These are phyloP conservation scores for Funneliformis caledonium DNA, from an alignment of 371 early-diverging fungal species.

Conservation along the genomic window DNA sequence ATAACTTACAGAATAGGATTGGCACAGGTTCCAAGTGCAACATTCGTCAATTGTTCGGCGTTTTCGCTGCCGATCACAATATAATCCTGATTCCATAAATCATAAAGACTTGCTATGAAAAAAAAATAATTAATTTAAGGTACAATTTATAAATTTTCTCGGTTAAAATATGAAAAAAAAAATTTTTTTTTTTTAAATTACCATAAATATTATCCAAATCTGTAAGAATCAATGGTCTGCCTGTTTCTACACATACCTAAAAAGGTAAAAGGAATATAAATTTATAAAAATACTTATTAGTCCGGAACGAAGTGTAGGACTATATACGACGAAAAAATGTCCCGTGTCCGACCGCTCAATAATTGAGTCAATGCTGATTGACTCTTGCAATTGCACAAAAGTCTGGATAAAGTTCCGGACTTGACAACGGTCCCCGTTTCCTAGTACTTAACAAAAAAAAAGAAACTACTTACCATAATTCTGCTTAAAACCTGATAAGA, in stretches of 20 bases:
- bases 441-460: not conserved
- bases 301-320: too few relatives aligned
- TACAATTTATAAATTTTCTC: not conserved
- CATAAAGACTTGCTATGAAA: slow-evolving; percentile 34
- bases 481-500: slow-evolving; percentile 27
- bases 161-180: not conserved
- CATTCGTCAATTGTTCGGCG: not conserved
- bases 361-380: not conserved
- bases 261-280: not conserved
- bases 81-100: slow-evolving; percentile 40
- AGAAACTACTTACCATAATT: slow-evolving; percentile 33
- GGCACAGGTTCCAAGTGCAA: slow-evolving; percentile 9
- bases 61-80: not conserved
- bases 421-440: too few relatives aligned
- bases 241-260: slow-evolving; percentile 37
- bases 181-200: not conserved
- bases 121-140: not conserved
- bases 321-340: not conserved
- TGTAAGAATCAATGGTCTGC: slow-evolving; percentile 41
- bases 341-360: not conserved
- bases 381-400: too few relatives aligned
- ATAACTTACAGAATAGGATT: slow-evolving; percentile 24
- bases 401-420: too few relatives aligned
- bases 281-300: too few relatives aligned
- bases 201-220: slow-evolving; percentile 42